Evolutionary conservation across 129 eudicot species (phyloP).

Genomic region (Artemisia annua): DNA sequence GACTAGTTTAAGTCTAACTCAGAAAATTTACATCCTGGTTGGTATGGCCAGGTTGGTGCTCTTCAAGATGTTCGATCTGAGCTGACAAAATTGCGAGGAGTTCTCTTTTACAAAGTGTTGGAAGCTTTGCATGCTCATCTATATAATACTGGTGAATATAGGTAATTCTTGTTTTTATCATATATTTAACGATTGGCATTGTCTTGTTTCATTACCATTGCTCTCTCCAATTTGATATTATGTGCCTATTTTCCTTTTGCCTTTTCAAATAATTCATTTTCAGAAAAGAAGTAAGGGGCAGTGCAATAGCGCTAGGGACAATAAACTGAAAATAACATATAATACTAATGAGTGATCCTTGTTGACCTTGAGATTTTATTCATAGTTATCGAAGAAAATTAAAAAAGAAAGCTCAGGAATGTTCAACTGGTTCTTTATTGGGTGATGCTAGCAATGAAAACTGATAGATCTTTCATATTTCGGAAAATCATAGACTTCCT

Average conservation of each 20-base stretch:
- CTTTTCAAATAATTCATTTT: too few relatives aligned
- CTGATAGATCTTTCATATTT: too few relatives aligned
- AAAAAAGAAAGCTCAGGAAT: too few relatives aligned
- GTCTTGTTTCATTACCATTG: not conserved
- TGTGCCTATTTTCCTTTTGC: not conserved
- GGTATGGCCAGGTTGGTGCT: constrained; percentile 85
- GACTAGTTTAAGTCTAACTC: constrained; percentile 9
- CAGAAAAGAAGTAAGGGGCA: too few relatives aligned
- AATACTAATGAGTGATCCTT: too few relatives aligned
- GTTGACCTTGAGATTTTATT: too few relatives aligned
- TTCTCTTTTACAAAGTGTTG: constrained; percentile 83
- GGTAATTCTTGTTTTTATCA: constrained; percentile 46
- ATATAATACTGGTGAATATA: constrained; percentile 90
- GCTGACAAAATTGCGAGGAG: constrained; percentile 79
- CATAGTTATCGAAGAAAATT: too few relatives aligned
- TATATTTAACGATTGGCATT: constrained; percentile 14
- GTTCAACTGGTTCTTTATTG: too few relatives aligned
- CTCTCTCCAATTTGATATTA: constrained; percentile 3
- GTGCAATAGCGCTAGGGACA: too few relatives aligned
- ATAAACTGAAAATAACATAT: too few relatives aligned
- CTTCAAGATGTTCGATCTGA: constrained; percentile 98
- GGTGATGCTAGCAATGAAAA: too few relatives aligned
- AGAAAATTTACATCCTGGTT: constrained; percentile 15
- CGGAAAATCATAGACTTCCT: too few relatives aligned
- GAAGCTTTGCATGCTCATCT: constrained; percentile 98